Conservation (phyloP, 768 basidiomycete species). For the Termitomyces sp. region DNA sequence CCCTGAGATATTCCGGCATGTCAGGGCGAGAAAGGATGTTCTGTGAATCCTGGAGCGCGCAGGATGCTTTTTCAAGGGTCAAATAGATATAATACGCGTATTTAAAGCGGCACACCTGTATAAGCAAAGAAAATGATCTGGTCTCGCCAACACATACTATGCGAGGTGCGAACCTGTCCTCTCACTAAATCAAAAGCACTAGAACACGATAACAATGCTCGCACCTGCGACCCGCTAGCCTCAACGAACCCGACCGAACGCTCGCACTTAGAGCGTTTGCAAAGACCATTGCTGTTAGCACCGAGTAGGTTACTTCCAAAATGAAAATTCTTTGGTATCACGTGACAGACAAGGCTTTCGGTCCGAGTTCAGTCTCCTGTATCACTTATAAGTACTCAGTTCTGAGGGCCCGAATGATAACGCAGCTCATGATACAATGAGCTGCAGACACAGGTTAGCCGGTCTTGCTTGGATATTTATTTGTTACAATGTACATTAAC, state of each 20-base stretch:
- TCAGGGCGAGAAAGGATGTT: conserved; percentile 6
- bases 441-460: conserved; percentile 9
- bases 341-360: conserved; percentile 2
- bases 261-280: conserved; percentile 13
- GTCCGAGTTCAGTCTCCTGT: background rate
- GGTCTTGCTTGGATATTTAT: background rate
- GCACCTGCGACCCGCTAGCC: conserved; percentile 13
- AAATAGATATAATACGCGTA: conserved; percentile 5
- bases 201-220: background rate
- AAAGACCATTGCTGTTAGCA: conserved; percentile 13
- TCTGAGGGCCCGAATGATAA: background rate
- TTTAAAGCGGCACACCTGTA: conserved; percentile 13
- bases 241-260: conserved; percentile 7
- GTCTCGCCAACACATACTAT: conserved; percentile 9
- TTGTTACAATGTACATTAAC: background rate
- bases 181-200: background rate
- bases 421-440: conserved; percentile 7
- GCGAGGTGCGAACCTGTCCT: conserved; percentile 10
- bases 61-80: conserved; percentile 10
- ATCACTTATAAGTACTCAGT: too few species aligned
- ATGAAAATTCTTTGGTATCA: conserved; percentile 7
- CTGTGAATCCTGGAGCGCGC: conserved; percentile 7
- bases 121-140: conserved; percentile 16
- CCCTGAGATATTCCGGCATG: conserved; percentile 13
- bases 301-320: background rate